These are phyloP conservation scores for Melampsora americana DNA, from an alignment of 1,284 basidiomycete species.

Conservation along the genomic window DNA sequence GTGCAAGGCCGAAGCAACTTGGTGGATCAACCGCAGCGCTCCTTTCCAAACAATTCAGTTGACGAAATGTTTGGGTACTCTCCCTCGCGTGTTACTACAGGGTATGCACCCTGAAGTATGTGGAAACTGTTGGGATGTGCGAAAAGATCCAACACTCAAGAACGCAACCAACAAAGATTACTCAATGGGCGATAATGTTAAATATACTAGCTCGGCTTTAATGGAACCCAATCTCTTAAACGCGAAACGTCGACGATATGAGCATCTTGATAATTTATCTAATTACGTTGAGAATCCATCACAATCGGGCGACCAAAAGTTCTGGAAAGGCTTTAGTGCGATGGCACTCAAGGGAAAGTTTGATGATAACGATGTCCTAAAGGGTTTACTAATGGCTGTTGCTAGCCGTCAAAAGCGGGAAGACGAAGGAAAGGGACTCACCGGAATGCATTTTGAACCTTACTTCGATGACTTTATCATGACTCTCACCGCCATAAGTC, in stretches of 20 bases:
- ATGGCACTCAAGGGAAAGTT: neutral
- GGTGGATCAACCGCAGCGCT: neutral
- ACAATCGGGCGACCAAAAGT: neutral
- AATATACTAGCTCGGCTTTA: neutral
- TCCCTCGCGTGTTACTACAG: neutral
- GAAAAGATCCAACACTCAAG: neutral
- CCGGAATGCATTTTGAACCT: neutral
- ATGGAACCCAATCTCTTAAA: constrained; percentile 1
- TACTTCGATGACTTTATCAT: constrained; percentile 8
- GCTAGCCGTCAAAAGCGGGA: neutral
- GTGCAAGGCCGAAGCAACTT: neutral
- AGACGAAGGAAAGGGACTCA: neutral
- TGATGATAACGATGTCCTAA: neutral
- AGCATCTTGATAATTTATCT: neutral
- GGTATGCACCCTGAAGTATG: neutral
- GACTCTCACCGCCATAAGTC: constrained; percentile 9
- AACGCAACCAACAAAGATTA: neutral
- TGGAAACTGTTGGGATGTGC: neutral
- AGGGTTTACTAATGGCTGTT: constrained; percentile 17
- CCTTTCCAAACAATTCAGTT: constrained; percentile 17
- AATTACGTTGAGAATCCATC: neutral
- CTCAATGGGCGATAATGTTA: neutral
- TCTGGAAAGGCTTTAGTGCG: constrained; percentile 6
- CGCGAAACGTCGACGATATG: neutral
- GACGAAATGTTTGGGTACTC: neutral